phyloP scores from a whole-genome alignment of 202 grass and related monocot genomes.

The Digitaria exilis region DNA sequence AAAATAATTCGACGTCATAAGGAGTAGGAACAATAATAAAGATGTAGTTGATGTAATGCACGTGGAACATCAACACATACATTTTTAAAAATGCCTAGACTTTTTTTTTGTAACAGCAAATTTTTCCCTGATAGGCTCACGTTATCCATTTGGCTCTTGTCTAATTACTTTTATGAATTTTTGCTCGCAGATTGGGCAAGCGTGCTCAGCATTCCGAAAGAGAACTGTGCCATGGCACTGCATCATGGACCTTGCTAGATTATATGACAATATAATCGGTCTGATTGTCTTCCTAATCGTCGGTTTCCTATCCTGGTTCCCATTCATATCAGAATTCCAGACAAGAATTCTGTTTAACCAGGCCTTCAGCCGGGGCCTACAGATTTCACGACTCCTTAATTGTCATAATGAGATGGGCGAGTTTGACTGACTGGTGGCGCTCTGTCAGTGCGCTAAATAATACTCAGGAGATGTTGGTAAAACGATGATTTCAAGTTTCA shows the following conservation, averaged over 20 bases:
- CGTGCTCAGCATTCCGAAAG: constrained; percentile 52
- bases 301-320: constrained; percentile 90
- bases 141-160: background rate
- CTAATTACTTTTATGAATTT: background rate
- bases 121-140: too few species aligned
- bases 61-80: background rate
- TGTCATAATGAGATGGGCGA: constrained; percentile 58
- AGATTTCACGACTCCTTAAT: constrained; percentile 89
- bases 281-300: constrained; percentile 79
- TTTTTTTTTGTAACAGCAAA: too few species aligned
- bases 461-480: too few species aligned
- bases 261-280: constrained; percentile 90
- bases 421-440: constrained; percentile 32
- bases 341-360: constrained; percentile 92
- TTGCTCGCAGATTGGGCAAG: constrained; percentile 72
- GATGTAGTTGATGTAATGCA: constrained; percentile 4
- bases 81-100: background rate
- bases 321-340: constrained; percentile 98
- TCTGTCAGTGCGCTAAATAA: too few species aligned
- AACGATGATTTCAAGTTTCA: too few species aligned
- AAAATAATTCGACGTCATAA: background rate
- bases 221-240: constrained; percentile 74
- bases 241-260: constrained; percentile 93
- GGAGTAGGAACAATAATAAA: background rate
- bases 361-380: constrained; percentile 93